Percentiles rank a stretch among this genome's conserved stretches.
These are phyloP conservation scores for Naganishia liquefaciens DNA, from an alignment of 1,284 basidiomycete genomes.

Conservation along the genomic window DNA sequence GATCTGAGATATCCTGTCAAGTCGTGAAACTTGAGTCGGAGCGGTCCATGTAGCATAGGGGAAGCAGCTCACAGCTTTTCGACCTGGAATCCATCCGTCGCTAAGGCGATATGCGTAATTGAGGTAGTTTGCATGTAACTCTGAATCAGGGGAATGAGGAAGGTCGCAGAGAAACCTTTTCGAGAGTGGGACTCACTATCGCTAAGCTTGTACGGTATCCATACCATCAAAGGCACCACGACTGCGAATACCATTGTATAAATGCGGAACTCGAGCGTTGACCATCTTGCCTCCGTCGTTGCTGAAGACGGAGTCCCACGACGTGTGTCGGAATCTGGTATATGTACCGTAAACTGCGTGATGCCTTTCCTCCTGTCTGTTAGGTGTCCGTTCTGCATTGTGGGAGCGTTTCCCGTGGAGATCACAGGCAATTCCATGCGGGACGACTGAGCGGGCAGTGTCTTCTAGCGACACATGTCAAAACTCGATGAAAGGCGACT, in stretches of 20 bases:
- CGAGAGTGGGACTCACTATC: slow-evolving; percentile 60
- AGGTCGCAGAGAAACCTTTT: background rate
- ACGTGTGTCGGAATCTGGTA: slow-evolving; percentile 8
- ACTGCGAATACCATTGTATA: slow-evolving; percentile 69
- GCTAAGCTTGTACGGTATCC: slow-evolving; percentile 76
- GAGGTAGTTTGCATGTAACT: slow-evolving; percentile 68
- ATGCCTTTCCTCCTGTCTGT: slow-evolving; percentile 23
- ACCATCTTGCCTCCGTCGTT: slow-evolving; percentile 64
- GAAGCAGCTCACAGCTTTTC: slow-evolving; percentile 51
- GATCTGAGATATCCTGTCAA: slow-evolving; percentile 76
- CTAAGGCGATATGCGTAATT: slow-evolving; percentile 65
- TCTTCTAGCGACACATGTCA: background rate
- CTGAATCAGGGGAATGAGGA: slow-evolving; percentile 11
- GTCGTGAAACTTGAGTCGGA: background rate
- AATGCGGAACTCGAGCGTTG: slow-evolving; percentile 74
- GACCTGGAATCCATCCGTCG: slow-evolving; percentile 57
- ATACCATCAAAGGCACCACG: slow-evolving; percentile 74
- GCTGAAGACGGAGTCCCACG: background rate
- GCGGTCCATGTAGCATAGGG: background rate
- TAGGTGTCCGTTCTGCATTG: background rate
- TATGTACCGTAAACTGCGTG: slow-evolving; percentile 23
- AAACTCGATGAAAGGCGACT: background rate
- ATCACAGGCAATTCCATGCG: background rate
- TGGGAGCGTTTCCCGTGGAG: background rate
- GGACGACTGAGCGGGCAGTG: background rate